Evolutionary conservation across 805 yeast genomes (phyloP), one percentile per base, ranked within the genome.

Genomic region (Saccharomyces mikatae): DNA sequence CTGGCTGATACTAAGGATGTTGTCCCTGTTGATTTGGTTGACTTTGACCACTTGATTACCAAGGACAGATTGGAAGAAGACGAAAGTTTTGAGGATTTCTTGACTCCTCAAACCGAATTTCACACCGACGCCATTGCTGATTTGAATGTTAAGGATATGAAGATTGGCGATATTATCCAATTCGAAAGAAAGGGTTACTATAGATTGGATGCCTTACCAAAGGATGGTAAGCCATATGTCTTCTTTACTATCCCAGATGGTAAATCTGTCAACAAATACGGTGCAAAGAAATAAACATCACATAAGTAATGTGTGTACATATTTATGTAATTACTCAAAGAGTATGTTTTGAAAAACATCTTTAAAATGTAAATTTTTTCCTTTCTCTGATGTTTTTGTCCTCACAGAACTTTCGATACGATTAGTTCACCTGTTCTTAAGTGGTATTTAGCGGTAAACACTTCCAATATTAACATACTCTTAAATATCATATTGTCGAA

Each of bases 201-300:
- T 82, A 82, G 94, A 70, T 77, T 91, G 57, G 98, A 92, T 62
- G 61, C 76, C 59, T 53, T 65, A 52, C 78, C 77, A 58, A 71
- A 74, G 32, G 81, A 79, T 56, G 87, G 84, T 55, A 76, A 81
- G 62, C 81, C 82, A 58, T 85, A 82, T 58, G 84, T 86, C 51
- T 86, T 92, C 78, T 92, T 87, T 76, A 86, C 96, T 60, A 89
- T 92, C 64, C 98, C 98, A 58, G 98, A 92, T 71, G 98, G 98
- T 70, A 92, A 91, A 75, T 72, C 85, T 53, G 86, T 83, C 47
- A 84, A 84, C 72, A 80, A 77, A 63, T 86, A 86, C 70, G 92
- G 91, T 69, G 82, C 85, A 52, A 86, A 86, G 77, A 77, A 77
- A 68, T 73, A 70, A 60, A 72, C 36, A 10, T 46, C 13, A 46